Evolutionary conservation across 805 yeast genomes (phyloP), one percentile per base, ranked within the genome.

Genomic region (Ogataea kodamae): DNA sequence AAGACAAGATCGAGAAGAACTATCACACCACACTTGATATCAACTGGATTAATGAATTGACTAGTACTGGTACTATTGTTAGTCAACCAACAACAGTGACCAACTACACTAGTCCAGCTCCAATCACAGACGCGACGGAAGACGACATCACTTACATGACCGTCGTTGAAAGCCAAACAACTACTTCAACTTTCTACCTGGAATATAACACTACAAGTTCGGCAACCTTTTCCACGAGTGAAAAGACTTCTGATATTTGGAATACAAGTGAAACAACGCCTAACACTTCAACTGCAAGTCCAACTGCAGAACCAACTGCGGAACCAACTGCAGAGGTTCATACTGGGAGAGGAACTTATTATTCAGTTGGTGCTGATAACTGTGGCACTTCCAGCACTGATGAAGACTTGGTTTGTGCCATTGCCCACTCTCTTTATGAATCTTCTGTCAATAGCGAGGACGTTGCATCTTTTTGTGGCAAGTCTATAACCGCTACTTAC

Each of bases 321-420:
- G n/a, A n/a, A n/a, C n/a, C n/a, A n/a, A 14, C 40, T 6, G 7
- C 44, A 3, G n/a, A 39, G 5, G 25, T 45, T 9, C 22, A 45
- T 19, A 28, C 59, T 2, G 77, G 77, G 25, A 54, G 70, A 39
- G 78, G 76, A 33, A 74, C 78, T 18, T 73, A 55, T 54, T 73
- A 69, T 50, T 49, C 52, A 18, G 62, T 71, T 13, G 65, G 65
- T 5, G 47, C 58, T 29, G 78, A 76, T 39, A 72, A 76, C 27
- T 74, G 79, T 58, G 78, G 78, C 21, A 49, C 61, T 10, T 50
- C 58, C 17, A 66, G 61, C 40, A 33, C 61, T 3, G 65, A 59
- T 26, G 26, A 57, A 9, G 79, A 74, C 39, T 55, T 48, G 30
- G 68, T 74, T 34, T 70, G 66, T 35, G 80, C 79, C 20, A 59